Base-by-base conservation (phyloP, 2,329 filamentous ascomycete genomes). In the Rhynchosporium graminicola region DNA sequence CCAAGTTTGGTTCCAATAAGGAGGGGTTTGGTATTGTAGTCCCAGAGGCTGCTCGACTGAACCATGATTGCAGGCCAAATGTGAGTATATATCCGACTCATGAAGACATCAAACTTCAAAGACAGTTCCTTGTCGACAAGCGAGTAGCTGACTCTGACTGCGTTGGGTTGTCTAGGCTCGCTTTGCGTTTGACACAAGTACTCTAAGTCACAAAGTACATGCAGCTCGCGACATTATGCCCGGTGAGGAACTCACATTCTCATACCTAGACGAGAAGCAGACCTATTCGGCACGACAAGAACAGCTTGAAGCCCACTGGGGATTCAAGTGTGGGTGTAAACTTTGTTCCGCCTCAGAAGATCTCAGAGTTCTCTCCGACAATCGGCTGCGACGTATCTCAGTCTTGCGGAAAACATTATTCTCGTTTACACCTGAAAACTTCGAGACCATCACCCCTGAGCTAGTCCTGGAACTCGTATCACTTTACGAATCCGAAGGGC, bases 61-160 rank as follows among this genome's bases (percentile, higher is more conserved):
- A 66, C 54, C 64, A 66, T 33, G 64, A 62, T 9, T 66, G 64
- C 15, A 51, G 64, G 47, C 64, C 64, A 3, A 66, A 66, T 31
- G 57, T 63, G 12, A 28, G 50, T 54, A 38, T 2, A 28, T 28
- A 26, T 4, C 8, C n/a, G 29, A 3, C 15, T 28, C n/a, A 9
- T 36, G 33, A 36, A 36, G 9, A n/a, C 4, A 8, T 3, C 4
- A 9, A n/a, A 6, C 3, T 20, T 10, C 6, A 20, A 20, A 20
- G 1, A 20, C 20, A 20, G 20, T 20, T 20, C 20, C 20, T 20
- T 20, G 20, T 20, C 20, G 20, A 1, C 9, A n/a, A 20, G n/a
- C 15, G 2, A 36, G 33, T 36, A 38, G 9, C 48, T 52, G 31
- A 52, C 31, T 52, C 38, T n/a, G 15, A 12, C 4, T 10, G 7